Percentiles rank a stretch among this genome's conserved stretches.
phyloP scores from a whole-genome alignment of 345 rosid species.

The Linum usitatissimum region DNA sequence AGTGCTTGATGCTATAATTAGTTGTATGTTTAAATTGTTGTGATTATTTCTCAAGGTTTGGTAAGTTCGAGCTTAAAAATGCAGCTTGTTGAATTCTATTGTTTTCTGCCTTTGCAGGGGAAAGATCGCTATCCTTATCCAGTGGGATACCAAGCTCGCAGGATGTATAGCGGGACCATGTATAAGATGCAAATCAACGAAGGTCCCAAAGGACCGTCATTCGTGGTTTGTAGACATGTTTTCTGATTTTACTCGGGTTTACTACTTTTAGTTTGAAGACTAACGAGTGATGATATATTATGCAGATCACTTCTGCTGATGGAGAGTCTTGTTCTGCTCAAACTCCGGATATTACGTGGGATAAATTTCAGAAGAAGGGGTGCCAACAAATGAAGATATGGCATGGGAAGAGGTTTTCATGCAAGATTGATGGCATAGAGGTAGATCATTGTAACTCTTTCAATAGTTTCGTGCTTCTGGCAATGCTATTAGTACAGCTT shows the following conservation, averaged over 20 bases:
- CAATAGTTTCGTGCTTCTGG: not conserved
- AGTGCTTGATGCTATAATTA: not conserved
- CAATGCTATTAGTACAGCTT: not conserved
- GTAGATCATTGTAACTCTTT: constrained; percentile 22
- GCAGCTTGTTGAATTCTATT: not conserved
- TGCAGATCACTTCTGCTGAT: constrained; percentile 53
- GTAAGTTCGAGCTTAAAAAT: too few species aligned
- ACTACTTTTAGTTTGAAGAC: constrained; percentile 1
- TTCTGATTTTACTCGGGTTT: constrained; percentile 11
- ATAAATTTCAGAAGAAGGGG: constrained; percentile 61
- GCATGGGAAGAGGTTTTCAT: constrained; percentile 71
- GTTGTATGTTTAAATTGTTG: too few species aligned
- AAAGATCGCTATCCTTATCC: constrained; percentile 93
- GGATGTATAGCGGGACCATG: constrained; percentile 44
- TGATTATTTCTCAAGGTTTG: too few species aligned
- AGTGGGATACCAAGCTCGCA: constrained; percentile 65
- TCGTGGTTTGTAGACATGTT: constrained; percentile 39
- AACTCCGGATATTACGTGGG: constrained; percentile 81
- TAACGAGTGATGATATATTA: not conserved
- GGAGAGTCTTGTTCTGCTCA: constrained; percentile 58
- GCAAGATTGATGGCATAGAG: constrained; percentile 70
- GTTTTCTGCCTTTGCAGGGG: constrained; percentile 36
- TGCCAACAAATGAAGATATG: constrained; percentile 39
- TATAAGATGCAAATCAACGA: constrained; percentile 61
- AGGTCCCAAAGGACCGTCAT: constrained; percentile 76